phyloP scores from a whole-genome alignment of 164 flowering plant species.

The Berberis vulgaris region DNA sequence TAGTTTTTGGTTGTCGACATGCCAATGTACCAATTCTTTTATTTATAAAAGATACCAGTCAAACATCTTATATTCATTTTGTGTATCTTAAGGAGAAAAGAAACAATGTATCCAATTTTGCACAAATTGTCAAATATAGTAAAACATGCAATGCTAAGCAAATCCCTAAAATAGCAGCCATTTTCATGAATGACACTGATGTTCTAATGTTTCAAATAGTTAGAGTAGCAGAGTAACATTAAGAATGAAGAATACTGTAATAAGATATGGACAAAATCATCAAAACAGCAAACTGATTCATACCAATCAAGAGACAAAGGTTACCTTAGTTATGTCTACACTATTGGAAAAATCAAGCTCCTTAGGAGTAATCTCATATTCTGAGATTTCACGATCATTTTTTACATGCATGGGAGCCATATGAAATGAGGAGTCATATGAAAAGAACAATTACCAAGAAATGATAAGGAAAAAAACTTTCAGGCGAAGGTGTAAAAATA shows the following conservation, averaged over 20 bases:
- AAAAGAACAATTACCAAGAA: slow-evolving; percentile 1
- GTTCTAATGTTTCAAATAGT: no score
- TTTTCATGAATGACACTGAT: no score
- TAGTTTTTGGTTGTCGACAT: no score
- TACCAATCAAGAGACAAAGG: not conserved
- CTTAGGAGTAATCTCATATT: slow-evolving; percentile 73
- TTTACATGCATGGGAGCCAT: slow-evolving; percentile 87
- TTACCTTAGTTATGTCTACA: slow-evolving; percentile 70
- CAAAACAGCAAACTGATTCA: not conserved
- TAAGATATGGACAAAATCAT: not conserved
- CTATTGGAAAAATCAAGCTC: slow-evolving; percentile 84
- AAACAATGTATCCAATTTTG: no score
- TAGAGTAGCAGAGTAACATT: not conserved
- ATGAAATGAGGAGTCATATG: slow-evolving; percentile 22
- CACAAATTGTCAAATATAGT: no score
- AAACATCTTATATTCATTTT: no score
- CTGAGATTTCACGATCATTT: slow-evolving; percentile 76
- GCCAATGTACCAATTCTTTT: no score
- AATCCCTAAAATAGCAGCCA: no score
- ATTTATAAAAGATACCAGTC: not conserved
- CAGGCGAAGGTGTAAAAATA: not conserved
- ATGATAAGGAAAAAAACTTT: not conserved
- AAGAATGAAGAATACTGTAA: no score
- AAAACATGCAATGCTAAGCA: no score
- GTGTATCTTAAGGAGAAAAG: not conserved